Evolutionary conservation across 257 asterid genomes (phyloP), one percentile per base, ranked within the genome.

Genomic region (Mentha longifolia): DNA sequence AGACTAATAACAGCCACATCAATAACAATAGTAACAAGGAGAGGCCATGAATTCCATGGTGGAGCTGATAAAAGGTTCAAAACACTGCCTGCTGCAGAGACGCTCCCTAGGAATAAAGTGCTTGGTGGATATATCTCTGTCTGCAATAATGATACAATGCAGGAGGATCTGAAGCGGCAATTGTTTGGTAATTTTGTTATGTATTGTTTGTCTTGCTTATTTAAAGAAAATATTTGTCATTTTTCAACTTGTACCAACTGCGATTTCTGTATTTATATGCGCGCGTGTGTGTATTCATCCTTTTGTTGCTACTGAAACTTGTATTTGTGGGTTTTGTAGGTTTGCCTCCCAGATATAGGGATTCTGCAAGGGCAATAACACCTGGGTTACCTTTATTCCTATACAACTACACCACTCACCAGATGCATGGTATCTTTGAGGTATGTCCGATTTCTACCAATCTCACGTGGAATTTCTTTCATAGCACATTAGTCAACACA

Each of bases 141-240:
- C 39, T 93, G 98, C 86, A 93, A 93, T 87, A 89, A 93, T 58
- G 98, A 93, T 71, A 93, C 97, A 0, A 91, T 91, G 97, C 97
- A 91, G 75, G 98, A 93, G 80, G 98, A 93, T 84, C 50, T 93
- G 80, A 93, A 91, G 84, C 79, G 97, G 49, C 96, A 84, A 17
- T 88, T 93, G 13, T 93, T 93, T 67, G 98, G 98, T 93, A 88
- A 84, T 69, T 65, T 22, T 61, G 42, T 63, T 5, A 4, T n/a
- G n/a, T 60, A 39, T 66, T 82, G 11, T 49, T 51, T 50, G 28
- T 16, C 57, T 35, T 45, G 20, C 59, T 50, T 41, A 25, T 58
- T 8, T 60, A 6, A 46, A 25, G 39, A 37, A 30, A 42, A 61
- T 22, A 56, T 22, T 22, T 28, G n/a, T 6, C 7, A 3, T 6